Evolutionary conservation across 2,329 filamentous ascomycete genomes (phyloP).

Genomic region (Fusarium nodosum): DNA sequence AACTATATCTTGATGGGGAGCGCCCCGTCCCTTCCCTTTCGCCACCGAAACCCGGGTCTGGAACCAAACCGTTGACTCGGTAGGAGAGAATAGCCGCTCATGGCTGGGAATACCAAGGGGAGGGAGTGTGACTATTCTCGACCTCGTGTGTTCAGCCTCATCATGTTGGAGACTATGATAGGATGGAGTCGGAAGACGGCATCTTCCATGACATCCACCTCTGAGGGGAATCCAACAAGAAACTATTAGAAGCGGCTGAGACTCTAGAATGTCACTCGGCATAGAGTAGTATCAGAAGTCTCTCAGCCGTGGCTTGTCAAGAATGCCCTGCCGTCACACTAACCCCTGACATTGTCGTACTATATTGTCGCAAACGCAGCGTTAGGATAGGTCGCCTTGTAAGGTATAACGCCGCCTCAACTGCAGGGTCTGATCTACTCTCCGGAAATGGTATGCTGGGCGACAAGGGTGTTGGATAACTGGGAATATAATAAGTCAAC

Average conservation of each 20-base stretch:
- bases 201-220: conserved; percentile 11
- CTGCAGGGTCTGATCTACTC: neutral
- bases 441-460: conserved; percentile 37
- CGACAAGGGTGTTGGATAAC: conserved; percentile 8
- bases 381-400: conserved; percentile 22
- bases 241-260: conserved; percentile 34
- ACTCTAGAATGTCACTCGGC: conserved; percentile 20
- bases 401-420: conserved; percentile 21
- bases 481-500: conserved; percentile 1
- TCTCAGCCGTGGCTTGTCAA: conserved; percentile 31
- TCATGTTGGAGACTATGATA: conserved; percentile 24
- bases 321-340: conserved; percentile 1
- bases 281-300: neutral
- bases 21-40: conserved; percentile 20
- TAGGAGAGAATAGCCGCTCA: conserved; percentile 10
- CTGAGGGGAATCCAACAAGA: neutral
- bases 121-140: conserved; percentile 31
- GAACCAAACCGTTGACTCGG: neutral
- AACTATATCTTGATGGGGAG: conserved; percentile 1
- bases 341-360: conserved; percentile 20
- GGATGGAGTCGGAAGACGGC: conserved; percentile 9
- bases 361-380: neutral
- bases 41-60: conserved; percentile 31
- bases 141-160: conserved; percentile 40
- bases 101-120: neutral